Evolutionary conservation across 2,329 filamentous ascomycete species (phyloP), one percentile per base, ranked within the genome.

Genomic region (Ceratocystis diversiconidia): DNA sequence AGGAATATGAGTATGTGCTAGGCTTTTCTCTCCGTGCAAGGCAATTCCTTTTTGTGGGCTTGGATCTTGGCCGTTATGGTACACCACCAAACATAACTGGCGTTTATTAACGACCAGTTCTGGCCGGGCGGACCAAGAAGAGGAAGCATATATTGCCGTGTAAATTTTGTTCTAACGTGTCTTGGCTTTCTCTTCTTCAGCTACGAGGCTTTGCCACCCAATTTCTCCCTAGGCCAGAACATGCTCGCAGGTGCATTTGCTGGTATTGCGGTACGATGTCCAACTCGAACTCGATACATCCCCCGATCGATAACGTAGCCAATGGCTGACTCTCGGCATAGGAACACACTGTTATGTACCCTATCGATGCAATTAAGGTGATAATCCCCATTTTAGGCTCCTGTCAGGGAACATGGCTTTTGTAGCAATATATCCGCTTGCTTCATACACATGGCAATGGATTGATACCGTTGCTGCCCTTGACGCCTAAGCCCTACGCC

Each of bases 331-430:
- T 28, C 22, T 28, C 25, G 8, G 22, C 68, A 63, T 71, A 96
- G 92, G 92, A 97, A 79, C 92, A 97, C 77, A 95, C 92, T 67
- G 92, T 96, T 72, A 97, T 99, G 94, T 99, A 99, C 74, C 94
- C 94, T 22, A 89, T 99, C 73, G 94, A 99, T 79, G 85, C 95
- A 71, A 88, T 99, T 74, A 99, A 99, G 88, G 94, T 96, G 36
- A 75, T 66, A 62, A 50, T 36, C 66, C 19, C 10, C 36, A 1
- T 41, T 41, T 41, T 12, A 41, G 36, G 36, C 36, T 12, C 10
- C 8, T 41, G 36, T 41, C 3, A 12, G 3, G 36, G 36, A 41
- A 41, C 10, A 12, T 4, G 36, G 10, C 36, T 12, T 12, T 41
- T 41, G 36, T 10, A 36, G 8, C 8, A 12, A 41, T 12, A 41